Base-by-base conservation (phyloP, 371 early-diverging fungal species). In the Lichtheimia ramosa region DNA sequence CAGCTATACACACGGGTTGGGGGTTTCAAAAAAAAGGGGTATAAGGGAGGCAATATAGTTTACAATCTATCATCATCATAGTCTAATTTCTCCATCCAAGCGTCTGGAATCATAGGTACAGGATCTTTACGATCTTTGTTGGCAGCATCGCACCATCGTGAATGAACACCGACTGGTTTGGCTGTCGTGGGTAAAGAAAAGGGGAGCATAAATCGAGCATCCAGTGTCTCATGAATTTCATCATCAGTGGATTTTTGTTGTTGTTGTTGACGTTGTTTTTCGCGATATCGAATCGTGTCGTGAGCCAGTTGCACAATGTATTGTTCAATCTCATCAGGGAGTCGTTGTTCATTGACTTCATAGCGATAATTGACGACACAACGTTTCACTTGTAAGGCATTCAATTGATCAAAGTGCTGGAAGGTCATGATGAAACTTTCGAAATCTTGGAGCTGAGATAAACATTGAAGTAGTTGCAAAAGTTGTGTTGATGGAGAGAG, bases 401-500 rank as follows among this genome's bases (percentile, higher is more conserved):
- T 92, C 5, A 92, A 63, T 15, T 75, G 39, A 51, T 84, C 82
- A 27, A 90, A 76, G 48, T 77, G 75, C 51, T 83, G 73, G n/a
- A 85, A 79, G 2, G 90, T 86, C 56, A 89, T 89, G 24, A 90
- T 74, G 70, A 89, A 92, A 21, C 77, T 84, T 4, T 70, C 69
- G 15, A 92, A 74, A 15, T 88, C 84, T 0, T 71, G 68, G 5
- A 91, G 70, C 25, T 86, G 83, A 8, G 92, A 85, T 25, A 90
- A 57, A 52, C 90, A 87, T 61, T 94, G 93, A 15, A 93, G 72
- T 39, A 96, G 77, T 73, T 92, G 92, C 3, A 90, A 68, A n/a
- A 94, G 70, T 54, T 93, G 92, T 16, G 89, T 75, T 4, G 85
- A 68, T 4, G 95, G 92, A 24, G 73, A 73, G 20, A 85, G 63